phyloP scores from a whole-genome alignment of 306 rosid genomes.

The Rosa lucieae region DNA sequence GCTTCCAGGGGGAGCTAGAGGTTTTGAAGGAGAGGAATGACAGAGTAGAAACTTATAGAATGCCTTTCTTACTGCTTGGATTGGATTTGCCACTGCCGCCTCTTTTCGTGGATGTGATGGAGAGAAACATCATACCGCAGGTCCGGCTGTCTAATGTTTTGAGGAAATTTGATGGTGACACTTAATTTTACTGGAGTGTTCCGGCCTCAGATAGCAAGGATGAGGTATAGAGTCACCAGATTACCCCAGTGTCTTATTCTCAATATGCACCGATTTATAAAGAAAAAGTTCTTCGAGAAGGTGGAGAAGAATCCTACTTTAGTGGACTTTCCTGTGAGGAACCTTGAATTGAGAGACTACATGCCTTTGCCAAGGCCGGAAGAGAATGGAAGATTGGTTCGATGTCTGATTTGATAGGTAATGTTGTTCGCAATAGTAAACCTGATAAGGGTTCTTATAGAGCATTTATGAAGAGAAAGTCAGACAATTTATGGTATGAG shows the following conservation, averaged over 20 bases:
- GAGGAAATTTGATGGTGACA: conserved; percentile 95
- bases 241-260: conserved; percentile 77
- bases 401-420: conserved; percentile 83
- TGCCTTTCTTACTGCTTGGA: conserved; percentile 81
- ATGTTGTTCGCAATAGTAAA: conserved; percentile 91
- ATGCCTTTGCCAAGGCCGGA: conserved; percentile 78
- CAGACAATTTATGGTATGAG: conserved; percentile 89
- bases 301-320: conserved; percentile 96
- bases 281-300: conserved; percentile 67
- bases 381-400: conserved; percentile 63
- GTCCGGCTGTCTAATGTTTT: conserved; percentile 87
- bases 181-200: conserved; percentile 75
- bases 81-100: conserved; percentile 94
- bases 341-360: conserved; percentile 92
- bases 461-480: conserved; percentile 86
- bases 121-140: conserved; percentile 94
- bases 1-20: conserved; percentile 96
- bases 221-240: conserved; percentile 83
- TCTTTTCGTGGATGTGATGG: conserved; percentile 93
- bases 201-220: conserved; percentile 86
- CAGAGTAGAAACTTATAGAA: conserved; percentile 55
- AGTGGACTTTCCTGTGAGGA: conserved; percentile 92
- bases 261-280: conserved; percentile 88
- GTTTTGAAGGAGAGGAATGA: conserved; percentile 77
- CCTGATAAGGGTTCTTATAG: conserved; percentile 81